phyloP scores from a whole-genome alignment of 2,329 filamentous ascomycete species.

The Fusarium sp. region DNA sequence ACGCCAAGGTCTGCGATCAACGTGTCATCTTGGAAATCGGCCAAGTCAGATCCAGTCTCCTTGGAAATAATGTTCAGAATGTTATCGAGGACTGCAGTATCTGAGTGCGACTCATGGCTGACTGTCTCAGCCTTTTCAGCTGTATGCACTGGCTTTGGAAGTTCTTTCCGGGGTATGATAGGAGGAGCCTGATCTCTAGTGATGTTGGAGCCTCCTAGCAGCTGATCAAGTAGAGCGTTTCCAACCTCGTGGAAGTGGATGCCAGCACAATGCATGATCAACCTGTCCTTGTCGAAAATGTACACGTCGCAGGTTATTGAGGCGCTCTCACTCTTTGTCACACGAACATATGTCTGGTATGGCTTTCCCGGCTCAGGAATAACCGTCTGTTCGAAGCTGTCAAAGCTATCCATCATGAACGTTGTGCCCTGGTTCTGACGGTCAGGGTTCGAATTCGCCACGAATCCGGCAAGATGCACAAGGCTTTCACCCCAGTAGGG shows the following conservation, averaged over 20 bases:
- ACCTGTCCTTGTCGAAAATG: background rate
- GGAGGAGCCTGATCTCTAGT: background rate
- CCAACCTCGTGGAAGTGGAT: background rate
- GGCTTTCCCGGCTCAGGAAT: background rate
- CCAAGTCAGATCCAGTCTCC: background rate
- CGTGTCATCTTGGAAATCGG: background rate
- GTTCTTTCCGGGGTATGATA: background rate
- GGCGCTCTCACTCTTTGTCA: background rate
- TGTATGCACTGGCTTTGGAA: background rate
- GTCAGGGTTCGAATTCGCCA: background rate
- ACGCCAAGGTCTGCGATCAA: background rate
- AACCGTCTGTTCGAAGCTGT: background rate
- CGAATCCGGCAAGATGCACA: background rate
- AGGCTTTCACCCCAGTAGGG: background rate
- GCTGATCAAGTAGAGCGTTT: background rate
- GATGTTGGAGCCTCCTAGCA: background rate
- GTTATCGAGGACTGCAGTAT: background rate
- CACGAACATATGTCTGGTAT: background rate
- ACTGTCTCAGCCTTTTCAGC: background rate
- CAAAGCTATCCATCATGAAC: background rate
- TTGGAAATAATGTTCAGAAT: background rate
- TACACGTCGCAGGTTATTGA: background rate
- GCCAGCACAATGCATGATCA: background rate
- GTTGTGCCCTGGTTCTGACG: background rate
- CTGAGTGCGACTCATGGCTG: background rate